Evolutionary conservation across 2,329 filamentous ascomycete genomes (phyloP).

Genomic region (Neonectria sp.): DNA sequence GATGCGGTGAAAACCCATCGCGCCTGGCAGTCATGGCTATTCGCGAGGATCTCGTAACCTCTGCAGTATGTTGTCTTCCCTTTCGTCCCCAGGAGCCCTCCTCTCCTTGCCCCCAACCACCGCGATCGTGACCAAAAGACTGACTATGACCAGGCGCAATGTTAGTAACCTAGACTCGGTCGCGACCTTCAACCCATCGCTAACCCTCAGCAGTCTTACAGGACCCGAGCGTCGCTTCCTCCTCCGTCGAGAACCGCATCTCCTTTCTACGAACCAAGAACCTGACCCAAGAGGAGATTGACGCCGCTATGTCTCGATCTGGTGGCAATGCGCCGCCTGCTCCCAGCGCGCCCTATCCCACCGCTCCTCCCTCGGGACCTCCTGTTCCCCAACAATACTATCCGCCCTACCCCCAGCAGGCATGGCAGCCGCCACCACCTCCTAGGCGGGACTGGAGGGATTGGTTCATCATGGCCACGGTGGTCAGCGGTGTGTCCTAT

Average conservation of each 20-base stretch:
- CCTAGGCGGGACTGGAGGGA: constrained; percentile 96
- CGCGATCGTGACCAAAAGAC: constrained; percentile 22
- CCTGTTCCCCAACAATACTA: constrained; percentile 63
- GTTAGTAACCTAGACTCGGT: constrained; percentile 51
- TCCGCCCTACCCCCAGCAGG: constrained; percentile 65
- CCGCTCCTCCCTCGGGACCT: constrained; percentile 61
- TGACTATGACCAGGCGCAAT: constrained; percentile 56
- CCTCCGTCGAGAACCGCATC: constrained; percentile 92
- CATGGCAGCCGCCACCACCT: constrained; percentile 72
- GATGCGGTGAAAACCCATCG: constrained; percentile 44
- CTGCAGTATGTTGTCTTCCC: constrained; percentile 71
- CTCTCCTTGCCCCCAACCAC: constrained; percentile 24
- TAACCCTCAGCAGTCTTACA: constrained; percentile 78
- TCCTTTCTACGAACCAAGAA: constrained; percentile 98
- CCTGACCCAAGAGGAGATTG: constrained; percentile 95
- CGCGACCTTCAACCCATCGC: constrained; percentile 23
- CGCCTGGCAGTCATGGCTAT: constrained; percentile 74
- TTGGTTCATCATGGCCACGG: constrained; percentile 99
- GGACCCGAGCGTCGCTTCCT: constrained; percentile 90
- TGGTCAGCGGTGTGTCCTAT: constrained; percentile 90
- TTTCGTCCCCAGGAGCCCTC: background rate
- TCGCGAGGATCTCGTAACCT: constrained; percentile 92
- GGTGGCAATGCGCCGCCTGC: constrained; percentile 69
- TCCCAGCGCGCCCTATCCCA: constrained; percentile 58
- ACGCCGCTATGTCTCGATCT: constrained; percentile 83